Evolutionary conservation across 805 yeast genomes (phyloP), one percentile per base, ranked within the genome.

Genomic region (Kazachstania taianensis): DNA sequence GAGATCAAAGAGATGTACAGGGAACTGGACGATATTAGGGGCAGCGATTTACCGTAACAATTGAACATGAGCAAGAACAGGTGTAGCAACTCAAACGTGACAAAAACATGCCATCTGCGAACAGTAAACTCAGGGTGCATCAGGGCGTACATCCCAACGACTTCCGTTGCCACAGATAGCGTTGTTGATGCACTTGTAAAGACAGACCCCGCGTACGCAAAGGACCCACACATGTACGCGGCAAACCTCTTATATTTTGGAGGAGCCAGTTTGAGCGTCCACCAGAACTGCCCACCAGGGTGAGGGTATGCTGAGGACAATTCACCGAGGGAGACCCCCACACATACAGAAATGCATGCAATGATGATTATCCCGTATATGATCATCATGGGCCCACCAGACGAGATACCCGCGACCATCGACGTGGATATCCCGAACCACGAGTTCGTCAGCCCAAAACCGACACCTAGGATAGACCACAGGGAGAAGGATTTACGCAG

Each of bases 371-470:
- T 71, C 45, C 81, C 80, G 42, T 73, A 74, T 4, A 73, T 67
- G 35, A 74, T 65, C 63, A 70, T 59, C 67, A 73, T 61, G 14
- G 79, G 78, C 7, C 81, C 81, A 48, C 81, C 80, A 19, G 75
- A 64, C 8, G 64, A 50, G 20, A 74, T 71, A 51, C 78, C 76
- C 2, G 78, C 66, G 24, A 70, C 62, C 59, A 74, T 62, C 1
- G 77, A 67, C 1, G 76, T 72, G n/a, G 77, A 70, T 15, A 74
- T 70, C 41, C 80, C 80, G 45, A 70, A 72, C 80, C 80, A 74
- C 3, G 78, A 71, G 51, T 74, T 74, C 12, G 80, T 74, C 38
- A 74, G 51, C 14, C 79, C 79, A 45, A 74, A 74, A 3, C 78
- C 80, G 18, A 73, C 75, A 32, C 79, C 80, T 23, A 74, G 56